phyloP scores from a whole-genome alignment of 2,329 filamentous ascomycete genomes.

The Nothomitra cinnamomea region DNA sequence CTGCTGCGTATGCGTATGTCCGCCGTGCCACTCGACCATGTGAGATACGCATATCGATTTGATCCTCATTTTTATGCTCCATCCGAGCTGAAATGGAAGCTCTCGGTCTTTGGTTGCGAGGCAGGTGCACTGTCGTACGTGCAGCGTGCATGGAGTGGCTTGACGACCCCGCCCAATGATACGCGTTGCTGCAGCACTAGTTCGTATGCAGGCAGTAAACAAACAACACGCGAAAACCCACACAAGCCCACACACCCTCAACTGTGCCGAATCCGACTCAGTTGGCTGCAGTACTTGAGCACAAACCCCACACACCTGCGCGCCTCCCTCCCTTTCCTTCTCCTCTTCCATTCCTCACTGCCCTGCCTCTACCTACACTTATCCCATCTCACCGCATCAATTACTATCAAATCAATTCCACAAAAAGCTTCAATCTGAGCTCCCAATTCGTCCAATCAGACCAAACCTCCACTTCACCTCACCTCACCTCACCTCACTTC shows the following conservation, averaged over 20 bases:
- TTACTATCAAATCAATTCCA: not conserved
- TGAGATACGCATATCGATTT: too few relatives aligned
- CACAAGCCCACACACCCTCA: not conserved
- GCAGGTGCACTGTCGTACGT: too few relatives aligned
- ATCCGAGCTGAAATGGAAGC: too few relatives aligned
- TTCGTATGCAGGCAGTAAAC: not conserved
- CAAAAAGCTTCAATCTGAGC: not conserved
- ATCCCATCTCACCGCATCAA: not conserved
- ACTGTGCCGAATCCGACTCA: not conserved
- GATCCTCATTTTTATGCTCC: too few relatives aligned
- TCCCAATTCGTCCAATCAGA: not conserved
- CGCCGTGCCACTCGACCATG: too few relatives aligned
- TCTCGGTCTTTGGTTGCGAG: too few relatives aligned
- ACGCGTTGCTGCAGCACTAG: not conserved
- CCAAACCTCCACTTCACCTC: not conserved
- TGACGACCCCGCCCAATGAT: not conserved
- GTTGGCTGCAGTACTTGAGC: not conserved
- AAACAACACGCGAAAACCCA: conserved; percentile 3
- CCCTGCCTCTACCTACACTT: not conserved
- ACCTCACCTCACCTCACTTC: not conserved
- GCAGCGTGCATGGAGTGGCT: not conserved
- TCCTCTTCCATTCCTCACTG: not conserved
- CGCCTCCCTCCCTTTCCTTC: not conserved
- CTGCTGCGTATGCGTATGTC: too few relatives aligned
- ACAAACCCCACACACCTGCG: not conserved